Evolutionary conservation across 208 protist species (phyloP).

Genomic region (Trypanosoma rangeli): DNA sequence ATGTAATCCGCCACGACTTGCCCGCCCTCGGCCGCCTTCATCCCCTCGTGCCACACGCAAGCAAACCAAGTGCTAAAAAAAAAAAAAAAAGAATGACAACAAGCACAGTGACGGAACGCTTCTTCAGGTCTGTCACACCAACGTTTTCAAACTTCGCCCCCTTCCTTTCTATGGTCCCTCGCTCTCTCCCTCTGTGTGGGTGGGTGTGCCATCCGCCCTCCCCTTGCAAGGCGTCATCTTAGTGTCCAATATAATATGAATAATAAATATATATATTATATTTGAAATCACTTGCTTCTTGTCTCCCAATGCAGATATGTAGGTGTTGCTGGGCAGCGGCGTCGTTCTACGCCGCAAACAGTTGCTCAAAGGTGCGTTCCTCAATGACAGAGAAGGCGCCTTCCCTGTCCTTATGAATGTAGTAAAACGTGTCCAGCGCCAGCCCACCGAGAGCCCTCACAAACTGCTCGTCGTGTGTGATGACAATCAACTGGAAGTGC

Average conservation of each 20-base stretch:
- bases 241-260: too few species aligned
- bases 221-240: background rate
- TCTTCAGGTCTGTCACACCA: background rate
- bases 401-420: slow-evolving; percentile 89
- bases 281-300: background rate
- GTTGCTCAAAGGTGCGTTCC: slow-evolving; percentile 83
- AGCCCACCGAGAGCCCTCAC: slow-evolving; percentile 86
- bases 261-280: too few species aligned
- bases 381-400: slow-evolving; percentile 90
- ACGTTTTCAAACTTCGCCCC: background rate
- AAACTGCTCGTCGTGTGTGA: slow-evolving; percentile 99
- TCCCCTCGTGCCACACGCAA: slow-evolving; percentile 18
- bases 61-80: background rate
- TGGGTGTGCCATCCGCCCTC: background rate
- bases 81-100: background rate
- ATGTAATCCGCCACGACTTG: slow-evolving; percentile 74
- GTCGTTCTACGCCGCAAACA: slow-evolving; percentile 54
- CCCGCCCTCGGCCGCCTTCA: slow-evolving; percentile 54
- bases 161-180: background rate
- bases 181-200: background rate
- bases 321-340: background rate
- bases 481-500: slow-evolving; percentile 99
- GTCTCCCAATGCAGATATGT: background rate
- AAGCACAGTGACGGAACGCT: background rate
- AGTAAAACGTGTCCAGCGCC: slow-evolving; percentile 85